Evolutionary conservation across 139 green algal genomes (phyloP).

Genomic region (Chlorella sp.): DNA sequence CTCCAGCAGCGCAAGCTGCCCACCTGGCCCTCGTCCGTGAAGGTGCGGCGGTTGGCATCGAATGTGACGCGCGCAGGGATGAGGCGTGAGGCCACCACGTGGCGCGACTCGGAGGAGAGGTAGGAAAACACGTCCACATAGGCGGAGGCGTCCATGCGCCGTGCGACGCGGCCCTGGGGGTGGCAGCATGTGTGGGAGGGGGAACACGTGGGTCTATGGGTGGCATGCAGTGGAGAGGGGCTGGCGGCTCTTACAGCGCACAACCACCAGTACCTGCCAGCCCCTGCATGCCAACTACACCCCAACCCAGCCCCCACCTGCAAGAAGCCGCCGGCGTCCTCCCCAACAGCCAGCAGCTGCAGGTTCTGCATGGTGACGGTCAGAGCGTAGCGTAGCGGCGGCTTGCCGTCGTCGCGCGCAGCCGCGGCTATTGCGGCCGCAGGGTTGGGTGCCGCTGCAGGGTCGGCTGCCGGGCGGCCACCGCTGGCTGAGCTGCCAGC

Average conservation of each 20-base stretch:
- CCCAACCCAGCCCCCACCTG: conserved; percentile 7
- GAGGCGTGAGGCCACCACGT: conserved; percentile 22
- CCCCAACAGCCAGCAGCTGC: not conserved
- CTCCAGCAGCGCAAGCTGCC: not conserved
- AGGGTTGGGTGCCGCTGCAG: not conserved
- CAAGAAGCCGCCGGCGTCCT: conserved; percentile 25
- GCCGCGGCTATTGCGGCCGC: not conserved
- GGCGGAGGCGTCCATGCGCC: conserved; percentile 34
- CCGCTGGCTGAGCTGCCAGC: not conserved
- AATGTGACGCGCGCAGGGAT: conserved; percentile 40
- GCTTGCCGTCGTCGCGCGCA: not conserved
- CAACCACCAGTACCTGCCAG: no score
- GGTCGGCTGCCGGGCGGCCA: not conserved
- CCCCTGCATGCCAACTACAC: no score
- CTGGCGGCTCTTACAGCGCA: no score
- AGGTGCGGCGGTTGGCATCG: conserved; percentile 20
- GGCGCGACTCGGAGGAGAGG: conserved; percentile 28
- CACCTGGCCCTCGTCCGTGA: conserved; percentile 35
- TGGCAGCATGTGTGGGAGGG: no score
- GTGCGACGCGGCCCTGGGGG: conserved; percentile 3
- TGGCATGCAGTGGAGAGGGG: not conserved
- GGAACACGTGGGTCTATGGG: no score
- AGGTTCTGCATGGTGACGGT: conserved; percentile 42
- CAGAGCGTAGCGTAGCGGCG: conserved; percentile 30
- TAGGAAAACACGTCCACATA: conserved; percentile 55